Percentiles rank a stretch among this genome's conserved stretches.
Conservation (phyloP, 345 rosid genomes). For the Syzygium jambos region DNA sequence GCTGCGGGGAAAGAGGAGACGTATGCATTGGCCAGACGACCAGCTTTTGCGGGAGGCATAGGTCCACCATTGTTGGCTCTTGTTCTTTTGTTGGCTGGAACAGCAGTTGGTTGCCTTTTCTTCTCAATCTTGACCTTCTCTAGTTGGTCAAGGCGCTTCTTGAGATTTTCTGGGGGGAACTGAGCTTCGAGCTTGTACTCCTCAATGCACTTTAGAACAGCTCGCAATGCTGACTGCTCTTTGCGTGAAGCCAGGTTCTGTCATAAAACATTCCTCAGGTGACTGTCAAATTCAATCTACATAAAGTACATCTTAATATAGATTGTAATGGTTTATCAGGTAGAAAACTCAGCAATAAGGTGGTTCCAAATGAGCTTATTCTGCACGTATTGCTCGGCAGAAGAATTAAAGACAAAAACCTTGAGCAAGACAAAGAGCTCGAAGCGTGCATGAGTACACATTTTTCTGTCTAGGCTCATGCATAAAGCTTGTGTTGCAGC, state of each 20-base stretch:
- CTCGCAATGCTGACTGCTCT: slow-evolving; percentile 89
- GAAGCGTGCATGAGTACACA: background rate
- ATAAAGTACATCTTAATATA: background rate
- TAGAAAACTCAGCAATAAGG: background rate
- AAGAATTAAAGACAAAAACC: background rate
- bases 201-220: slow-evolving; percentile 93
- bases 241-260: slow-evolving; percentile 83
- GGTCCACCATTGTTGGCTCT: slow-evolving; percentile 86
- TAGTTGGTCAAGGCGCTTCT: slow-evolving; percentile 96
- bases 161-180: slow-evolving; percentile 89
- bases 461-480: background rate
- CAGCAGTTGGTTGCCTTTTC: slow-evolving; percentile 76
- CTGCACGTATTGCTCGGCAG: background rate
- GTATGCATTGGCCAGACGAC: slow-evolving; percentile 83
- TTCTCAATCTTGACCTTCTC: slow-evolving; percentile 92
- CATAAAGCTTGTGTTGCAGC: background rate
- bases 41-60: slow-evolving; percentile 99
- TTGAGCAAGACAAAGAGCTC: background rate
- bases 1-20: slow-evolving; percentile 89
- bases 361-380: background rate
- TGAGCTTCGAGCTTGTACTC: slow-evolving; percentile 86
- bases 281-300: background rate
- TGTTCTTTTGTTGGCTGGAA: slow-evolving; percentile 90
- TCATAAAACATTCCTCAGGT: background rate
- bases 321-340: background rate